These are phyloP conservation scores for Paecilomyces sp. DNA, from an alignment of 2,329 filamentous ascomycete genomes.

Conservation along the genomic window DNA sequence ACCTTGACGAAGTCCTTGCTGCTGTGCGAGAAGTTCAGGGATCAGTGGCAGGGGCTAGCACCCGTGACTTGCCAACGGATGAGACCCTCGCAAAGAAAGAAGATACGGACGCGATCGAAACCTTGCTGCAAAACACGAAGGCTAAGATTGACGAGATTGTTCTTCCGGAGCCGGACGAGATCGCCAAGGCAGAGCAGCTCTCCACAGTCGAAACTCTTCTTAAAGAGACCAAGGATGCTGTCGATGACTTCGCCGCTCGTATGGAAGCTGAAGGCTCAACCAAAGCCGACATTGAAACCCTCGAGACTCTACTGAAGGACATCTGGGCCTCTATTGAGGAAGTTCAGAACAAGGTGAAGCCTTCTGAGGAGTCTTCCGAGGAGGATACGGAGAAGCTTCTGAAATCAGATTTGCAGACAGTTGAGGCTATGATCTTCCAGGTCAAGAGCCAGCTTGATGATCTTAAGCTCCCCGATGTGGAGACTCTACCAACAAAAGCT, in stretches of 20 bases:
- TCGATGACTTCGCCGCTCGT: constrained; percentile 60
- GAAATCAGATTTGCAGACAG: constrained; percentile 74
- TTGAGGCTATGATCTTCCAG: constrained; percentile 76
- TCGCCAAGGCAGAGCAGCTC: constrained; percentile 57
- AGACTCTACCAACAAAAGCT: constrained; percentile 65
- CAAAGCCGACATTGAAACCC: constrained; percentile 68
- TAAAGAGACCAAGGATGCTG: constrained; percentile 65
- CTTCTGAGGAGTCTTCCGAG: constrained; percentile 42
- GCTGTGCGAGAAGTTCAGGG: constrained; percentile 49
- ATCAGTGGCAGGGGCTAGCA: constrained; percentile 47
- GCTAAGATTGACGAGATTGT: constrained; percentile 75
- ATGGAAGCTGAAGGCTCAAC: constrained; percentile 62
- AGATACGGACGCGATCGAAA: constrained; percentile 86
- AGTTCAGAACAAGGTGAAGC: constrained; percentile 41
- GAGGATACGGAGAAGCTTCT: constrained; percentile 56
- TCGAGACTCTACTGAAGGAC: constrained; percentile 74
- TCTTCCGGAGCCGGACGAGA: constrained; percentile 56
- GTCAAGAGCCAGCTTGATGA: constrained; percentile 73
- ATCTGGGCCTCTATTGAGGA: constrained; percentile 71
- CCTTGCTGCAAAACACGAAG: constrained; percentile 82
- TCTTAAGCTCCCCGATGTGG: constrained; percentile 63
- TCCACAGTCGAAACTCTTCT: constrained; percentile 60
- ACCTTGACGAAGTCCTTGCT: constrained; percentile 40
- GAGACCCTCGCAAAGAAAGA: constrained; percentile 63
- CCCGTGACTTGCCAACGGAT: constrained; percentile 31